Percentiles rank a stretch among this genome's conserved stretches.
These are phyloP conservation scores for Coniosporium tulheliwenetii DNA, from an alignment of 2,329 filamentous ascomycete species.

Conservation along the genomic window DNA sequence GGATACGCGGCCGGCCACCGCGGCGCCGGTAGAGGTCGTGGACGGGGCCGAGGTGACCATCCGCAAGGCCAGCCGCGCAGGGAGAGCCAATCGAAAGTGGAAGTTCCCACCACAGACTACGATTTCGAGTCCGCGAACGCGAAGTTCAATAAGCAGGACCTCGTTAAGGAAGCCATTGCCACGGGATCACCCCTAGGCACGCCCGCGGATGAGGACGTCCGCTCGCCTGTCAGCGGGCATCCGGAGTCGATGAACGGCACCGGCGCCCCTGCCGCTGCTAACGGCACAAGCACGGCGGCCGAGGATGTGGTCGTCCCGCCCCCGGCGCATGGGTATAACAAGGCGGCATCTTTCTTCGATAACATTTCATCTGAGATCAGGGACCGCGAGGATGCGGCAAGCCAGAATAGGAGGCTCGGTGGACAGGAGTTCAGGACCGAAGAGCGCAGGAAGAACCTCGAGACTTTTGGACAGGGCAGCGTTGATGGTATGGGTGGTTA, in stretches of 20 bases:
- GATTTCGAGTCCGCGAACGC: constrained; percentile 80
- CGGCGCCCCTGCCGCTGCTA: constrained; percentile 8
- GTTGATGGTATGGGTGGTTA: constrained; percentile 56
- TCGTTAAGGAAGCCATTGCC: constrained; percentile 78
- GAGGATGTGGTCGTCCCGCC: constrained; percentile 30
- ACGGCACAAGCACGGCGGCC: constrained; percentile 4
- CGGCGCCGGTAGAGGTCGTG: constrained; percentile 20
- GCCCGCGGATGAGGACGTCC: constrained; percentile 30
- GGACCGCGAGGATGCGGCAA: constrained; percentile 58
- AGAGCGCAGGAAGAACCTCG: constrained; percentile 89
- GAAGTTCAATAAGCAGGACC: constrained; percentile 76
- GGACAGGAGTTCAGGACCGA: constrained; percentile 82
- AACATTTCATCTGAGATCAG: constrained; percentile 92
- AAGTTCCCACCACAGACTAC: constrained; percentile 80
- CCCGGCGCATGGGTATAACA: constrained; percentile 57
- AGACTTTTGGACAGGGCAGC: constrained; percentile 93
- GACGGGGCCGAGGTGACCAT: constrained; percentile 29
- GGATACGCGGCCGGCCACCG: constrained; percentile 21
- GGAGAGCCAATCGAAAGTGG: constrained; percentile 34
- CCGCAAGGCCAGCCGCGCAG: constrained; percentile 21
- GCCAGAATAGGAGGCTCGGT: constrained; percentile 28
- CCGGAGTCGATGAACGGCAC: constrained; percentile 18
- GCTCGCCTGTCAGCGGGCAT: constrained; percentile 5
- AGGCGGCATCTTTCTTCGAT: constrained; percentile 84
- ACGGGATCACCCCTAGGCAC: constrained; percentile 51